Conservation (phyloP, 1,284 basidiomycete species). For the Ceratorhiza oryzae-sativae region DNA sequence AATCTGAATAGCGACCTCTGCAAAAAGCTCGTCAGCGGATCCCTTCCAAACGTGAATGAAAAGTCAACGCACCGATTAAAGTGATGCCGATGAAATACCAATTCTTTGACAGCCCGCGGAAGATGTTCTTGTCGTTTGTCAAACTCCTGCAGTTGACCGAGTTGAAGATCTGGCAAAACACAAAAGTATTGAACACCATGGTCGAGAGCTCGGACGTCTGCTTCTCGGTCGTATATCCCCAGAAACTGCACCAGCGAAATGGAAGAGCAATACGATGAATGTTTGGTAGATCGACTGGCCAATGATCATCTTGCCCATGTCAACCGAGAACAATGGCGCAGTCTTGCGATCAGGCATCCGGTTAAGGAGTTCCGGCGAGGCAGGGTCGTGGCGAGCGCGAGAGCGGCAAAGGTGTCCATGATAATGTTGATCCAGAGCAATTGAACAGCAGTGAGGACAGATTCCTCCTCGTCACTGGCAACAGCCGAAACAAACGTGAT, state of each 20-base stretch:
- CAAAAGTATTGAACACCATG: conserved; percentile 95
- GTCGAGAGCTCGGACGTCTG: conserved; percentile 72
- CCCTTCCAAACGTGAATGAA: background rate
- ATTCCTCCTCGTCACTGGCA: conserved; percentile 76
- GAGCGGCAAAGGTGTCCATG: conserved; percentile 98
- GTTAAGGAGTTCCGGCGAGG: conserved; percentile 79
- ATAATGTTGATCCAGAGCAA: conserved; percentile 97
- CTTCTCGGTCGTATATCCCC: conserved; percentile 63
- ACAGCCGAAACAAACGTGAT: conserved; percentile 94
- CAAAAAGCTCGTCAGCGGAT: conserved; percentile 12
- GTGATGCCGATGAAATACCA: conserved; percentile 90
- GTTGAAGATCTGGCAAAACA: conserved; percentile 96
- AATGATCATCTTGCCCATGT: conserved; percentile 96
- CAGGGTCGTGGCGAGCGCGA: conserved; percentile 98
- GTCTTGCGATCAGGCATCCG: conserved; percentile 90
- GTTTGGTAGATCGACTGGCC: conserved; percentile 92
- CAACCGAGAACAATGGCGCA: conserved; percentile 85
- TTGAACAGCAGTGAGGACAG: conserved; percentile 93
- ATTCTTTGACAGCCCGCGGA: conserved; percentile 83
- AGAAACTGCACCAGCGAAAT: conserved; percentile 83
- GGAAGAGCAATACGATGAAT: conserved; percentile 83
- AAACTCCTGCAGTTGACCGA: conserved; percentile 91
- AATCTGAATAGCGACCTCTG: conserved; percentile 87
- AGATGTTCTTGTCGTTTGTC: conserved; percentile 87
- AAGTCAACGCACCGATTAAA: conserved; percentile 67